phyloP scores from a whole-genome alignment of 140 eudicot genomes.

The Oenanthe javanica region DNA sequence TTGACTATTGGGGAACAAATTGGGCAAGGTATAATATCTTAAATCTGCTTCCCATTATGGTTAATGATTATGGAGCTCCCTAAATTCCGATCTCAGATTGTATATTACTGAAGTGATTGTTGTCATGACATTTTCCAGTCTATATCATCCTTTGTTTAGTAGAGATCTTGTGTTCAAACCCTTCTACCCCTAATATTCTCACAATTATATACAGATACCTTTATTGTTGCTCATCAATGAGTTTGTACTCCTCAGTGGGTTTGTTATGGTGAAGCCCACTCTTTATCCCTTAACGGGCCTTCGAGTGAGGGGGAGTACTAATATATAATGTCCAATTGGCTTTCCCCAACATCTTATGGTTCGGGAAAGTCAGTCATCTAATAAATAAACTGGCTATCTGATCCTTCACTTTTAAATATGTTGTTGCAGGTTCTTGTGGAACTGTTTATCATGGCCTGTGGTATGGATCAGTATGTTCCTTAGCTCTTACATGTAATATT shows the following conservation, averaged over 20 bases:
- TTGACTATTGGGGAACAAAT: conserved; percentile 89
- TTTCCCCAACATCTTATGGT: neutral
- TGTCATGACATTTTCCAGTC: neutral
- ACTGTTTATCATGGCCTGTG: conserved; percentile 88
- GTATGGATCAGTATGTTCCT: conserved; percentile 87
- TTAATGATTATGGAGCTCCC: neutral
- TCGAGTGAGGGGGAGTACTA: neutral
- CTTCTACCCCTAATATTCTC: neutral
- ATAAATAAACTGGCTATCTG: neutral
- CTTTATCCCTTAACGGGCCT: neutral
- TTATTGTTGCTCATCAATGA: neutral
- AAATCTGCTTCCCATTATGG: neutral
- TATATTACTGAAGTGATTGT: neutral
- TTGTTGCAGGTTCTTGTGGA: conserved; percentile 83
- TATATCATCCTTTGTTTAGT: neutral
- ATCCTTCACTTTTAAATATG: neutral
- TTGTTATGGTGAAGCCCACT: neutral
- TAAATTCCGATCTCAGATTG: neutral
- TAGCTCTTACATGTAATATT: conserved; percentile 17
- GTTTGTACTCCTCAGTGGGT: neutral
- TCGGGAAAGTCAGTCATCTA: neutral
- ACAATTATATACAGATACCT: neutral
- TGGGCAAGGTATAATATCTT: conserved; percentile 71
- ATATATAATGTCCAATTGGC: neutral
- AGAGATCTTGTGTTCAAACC: neutral